Evolutionary conservation across 305 asterid genomes (phyloP), one percentile per base, ranked within the genome.

Genomic region (Plantago lanceolata): DNA sequence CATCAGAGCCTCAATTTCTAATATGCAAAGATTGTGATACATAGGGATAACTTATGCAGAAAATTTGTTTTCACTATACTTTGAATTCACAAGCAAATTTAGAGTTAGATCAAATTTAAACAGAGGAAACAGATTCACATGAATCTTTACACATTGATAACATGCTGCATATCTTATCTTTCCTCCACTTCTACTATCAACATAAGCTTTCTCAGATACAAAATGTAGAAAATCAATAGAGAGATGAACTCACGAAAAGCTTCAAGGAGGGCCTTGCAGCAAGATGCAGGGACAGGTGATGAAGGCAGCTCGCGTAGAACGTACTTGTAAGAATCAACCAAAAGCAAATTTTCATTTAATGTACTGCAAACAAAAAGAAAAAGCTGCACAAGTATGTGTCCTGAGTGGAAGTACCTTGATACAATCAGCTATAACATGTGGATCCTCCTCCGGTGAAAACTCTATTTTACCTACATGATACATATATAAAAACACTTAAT

Each of bases 241-340:
- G 28, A 26, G 48, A 65, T 29, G 57, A 63, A 76, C 97, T 88
- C 81, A 94, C 97, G 82, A 66, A 76, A 88, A 77, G 97, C 86
- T 74, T 94, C 99, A 64, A 94, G 80, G 65, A 94, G 94, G 60
- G 99, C 99, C 76, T 88, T 90, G 91, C 99, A 94, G 81, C 99
- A 94, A 81, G 99, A 90, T 72, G 97, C 99, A 50, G 99, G 99
- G 73, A 94, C 96, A 54, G 99, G 99, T 61, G 96, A 82, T 52
- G 99, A 94, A 78, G 99, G 96, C 70, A 94, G 76, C 85, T 94
- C 99, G 59, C 99, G 90, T 62, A 94, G 90, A 76, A 94, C 86
- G 72, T 82, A 90, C 99, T 94, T 84, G 65, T 71, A 48, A 66
- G 52, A 70, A 70, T 55, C 64, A 69, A 57, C 37, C 76, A 61